Conservation (phyloP, 345 rosid genomes). For the Dovyalis caffra region DNA sequence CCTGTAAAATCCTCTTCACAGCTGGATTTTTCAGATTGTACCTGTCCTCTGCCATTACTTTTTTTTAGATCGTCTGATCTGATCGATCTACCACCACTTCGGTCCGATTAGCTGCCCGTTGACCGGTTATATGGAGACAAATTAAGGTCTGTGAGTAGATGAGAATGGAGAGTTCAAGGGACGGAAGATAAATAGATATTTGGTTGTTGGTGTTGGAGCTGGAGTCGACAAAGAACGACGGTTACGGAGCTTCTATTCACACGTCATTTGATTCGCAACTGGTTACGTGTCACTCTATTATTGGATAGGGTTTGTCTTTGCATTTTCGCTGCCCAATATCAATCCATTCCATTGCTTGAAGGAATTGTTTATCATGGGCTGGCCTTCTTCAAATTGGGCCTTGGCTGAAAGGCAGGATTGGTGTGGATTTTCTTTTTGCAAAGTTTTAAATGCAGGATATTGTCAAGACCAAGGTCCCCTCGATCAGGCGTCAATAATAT, state of each 20-base stretch:
- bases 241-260: slow-evolving; percentile 9
- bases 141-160: background rate
- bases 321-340: no score
- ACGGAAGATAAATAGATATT: background rate
- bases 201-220: background rate
- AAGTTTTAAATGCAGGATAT: no score
- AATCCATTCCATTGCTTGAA: background rate
- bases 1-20: slow-evolving; percentile 96
- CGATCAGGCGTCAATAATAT: no score
- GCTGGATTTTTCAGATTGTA: slow-evolving; percentile 90
- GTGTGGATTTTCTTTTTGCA: no score
- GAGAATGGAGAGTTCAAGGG: background rate
- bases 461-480: no score
- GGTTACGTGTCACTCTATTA: slow-evolving; percentile 27
- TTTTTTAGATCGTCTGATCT: slow-evolving; percentile 10
- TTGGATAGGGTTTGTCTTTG: slow-evolving; percentile 17
- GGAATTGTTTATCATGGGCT: background rate
- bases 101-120: background rate
- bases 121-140: background rate
- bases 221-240: background rate
- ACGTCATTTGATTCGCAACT: slow-evolving; percentile 10
- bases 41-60: slow-evolving; percentile 75
- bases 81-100: background rate
- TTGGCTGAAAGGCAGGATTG: no score
- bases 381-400: no score